Conservation (phyloP, 495 filamentous ascomycete genomes). For the Xylaria bambusicola region DNA sequence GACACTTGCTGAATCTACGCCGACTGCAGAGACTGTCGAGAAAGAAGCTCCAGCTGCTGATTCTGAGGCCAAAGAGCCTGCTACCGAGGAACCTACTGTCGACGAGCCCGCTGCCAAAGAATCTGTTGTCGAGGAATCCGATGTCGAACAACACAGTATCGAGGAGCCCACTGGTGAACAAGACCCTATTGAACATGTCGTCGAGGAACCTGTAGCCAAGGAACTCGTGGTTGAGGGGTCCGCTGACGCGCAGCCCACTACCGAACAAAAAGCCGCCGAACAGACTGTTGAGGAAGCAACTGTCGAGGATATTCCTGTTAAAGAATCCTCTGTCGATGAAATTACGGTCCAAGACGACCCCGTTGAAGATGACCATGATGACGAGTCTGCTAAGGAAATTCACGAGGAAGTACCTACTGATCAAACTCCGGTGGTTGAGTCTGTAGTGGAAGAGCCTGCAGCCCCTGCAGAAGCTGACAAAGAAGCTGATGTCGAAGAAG, state of each 20-base stretch:
- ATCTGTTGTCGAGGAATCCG: background rate
- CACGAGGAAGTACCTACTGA: constrained; percentile 17
- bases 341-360: background rate
- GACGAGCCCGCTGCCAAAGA: background rate
- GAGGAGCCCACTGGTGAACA: background rate
- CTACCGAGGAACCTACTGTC: background rate
- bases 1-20: background rate
- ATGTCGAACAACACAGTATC: background rate
- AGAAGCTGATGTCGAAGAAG: constrained; percentile 11
- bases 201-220: background rate
- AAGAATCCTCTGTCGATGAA: constrained; percentile 1
- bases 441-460: constrained; percentile 19
- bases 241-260: background rate
- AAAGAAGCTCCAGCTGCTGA: background rate
- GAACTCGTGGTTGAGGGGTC: background rate
- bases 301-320: background rate
- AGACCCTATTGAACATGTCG: background rate
- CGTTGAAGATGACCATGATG: constrained; percentile 1
- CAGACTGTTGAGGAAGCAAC: background rate
- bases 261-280: background rate
- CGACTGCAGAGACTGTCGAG: background rate
- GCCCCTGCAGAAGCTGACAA: too few species aligned
- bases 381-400: background rate
- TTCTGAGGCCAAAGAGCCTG: background rate
- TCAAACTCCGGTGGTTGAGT: constrained; percentile 9